A percentile compares a stretch with the other conserved stretches of the same genome.
Evolutionary conservation across 1,284 basidiomycete species (phyloP).

Genomic region (Hypsizygus ulmarius): DNA sequence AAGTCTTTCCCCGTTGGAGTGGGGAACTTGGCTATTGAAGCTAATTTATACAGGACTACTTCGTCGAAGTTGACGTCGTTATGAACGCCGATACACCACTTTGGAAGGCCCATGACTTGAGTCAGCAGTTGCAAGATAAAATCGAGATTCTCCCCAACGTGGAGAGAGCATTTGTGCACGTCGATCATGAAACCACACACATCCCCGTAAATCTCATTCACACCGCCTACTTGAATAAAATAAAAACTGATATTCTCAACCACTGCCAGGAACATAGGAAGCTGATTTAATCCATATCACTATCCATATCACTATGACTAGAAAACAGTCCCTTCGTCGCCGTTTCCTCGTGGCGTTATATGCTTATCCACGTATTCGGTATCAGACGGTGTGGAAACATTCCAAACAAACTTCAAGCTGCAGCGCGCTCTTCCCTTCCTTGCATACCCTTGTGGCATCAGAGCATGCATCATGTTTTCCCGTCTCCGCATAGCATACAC

Average conservation of each 20-base stretch:
- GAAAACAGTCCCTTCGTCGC: conserved; percentile 5
- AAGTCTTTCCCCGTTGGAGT: conserved; percentile 21
- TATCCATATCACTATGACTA: not conserved
- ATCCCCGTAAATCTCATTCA: conserved; percentile 52
- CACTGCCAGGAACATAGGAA: conserved; percentile 23
- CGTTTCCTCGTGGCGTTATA: not conserved
- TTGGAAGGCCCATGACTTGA: conserved; percentile 90
- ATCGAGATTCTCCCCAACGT: conserved; percentile 91
- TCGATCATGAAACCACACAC: conserved; percentile 91
- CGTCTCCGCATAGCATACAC: too few species aligned
- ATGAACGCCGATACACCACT: conserved; percentile 88
- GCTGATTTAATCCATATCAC: conserved; percentile 10
- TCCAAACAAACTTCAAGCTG: not conserved
- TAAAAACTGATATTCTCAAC: not conserved
- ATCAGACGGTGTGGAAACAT: conserved; percentile 7
- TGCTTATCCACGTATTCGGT: not conserved
- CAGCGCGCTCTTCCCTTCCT: too few species aligned
- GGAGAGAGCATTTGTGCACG: conserved; percentile 90
- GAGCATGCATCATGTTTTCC: too few species aligned
- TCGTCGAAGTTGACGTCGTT: conserved; percentile 94
- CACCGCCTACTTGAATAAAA: not conserved
- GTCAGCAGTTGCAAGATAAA: conserved; percentile 91
- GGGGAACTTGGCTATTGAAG: conserved; percentile 5
- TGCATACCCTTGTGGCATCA: too few species aligned
- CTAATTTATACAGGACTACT: conserved; percentile 62